Base-by-base conservation (phyloP, 768 basidiomycete species). In the Amanita pseudoporphyria region DNA sequence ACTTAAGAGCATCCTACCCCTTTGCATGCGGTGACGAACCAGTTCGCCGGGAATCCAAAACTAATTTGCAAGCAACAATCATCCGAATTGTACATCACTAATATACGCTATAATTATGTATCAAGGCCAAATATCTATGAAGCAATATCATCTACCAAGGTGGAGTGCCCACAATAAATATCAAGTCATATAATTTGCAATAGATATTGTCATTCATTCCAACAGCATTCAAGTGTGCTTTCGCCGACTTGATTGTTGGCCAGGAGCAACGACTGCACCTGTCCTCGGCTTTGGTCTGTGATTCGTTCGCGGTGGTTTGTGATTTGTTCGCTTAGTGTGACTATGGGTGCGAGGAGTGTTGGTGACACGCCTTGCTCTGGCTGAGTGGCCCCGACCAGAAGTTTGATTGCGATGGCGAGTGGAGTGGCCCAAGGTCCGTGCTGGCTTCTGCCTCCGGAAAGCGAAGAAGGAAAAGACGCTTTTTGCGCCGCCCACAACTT, bases 391-490 rank as follows among this genome's bases (percentile, higher is more conserved):
- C 7, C 31, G n/a, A 48, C 36, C 12, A 14, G 38, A 28, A 32
- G 41, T 16, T 31, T 52, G 51, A 48, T 42, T 49, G 26, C 38
- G 48, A 35, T 42, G 18, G 10, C 51, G 52, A 26, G 28, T 30
- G 36, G 26, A 22, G 22, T 22, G 45, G 13, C 22, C 7, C 16
- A 21, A 35, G 7, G 10, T 19, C 33, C 56, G 49, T 22, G 57
- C 57, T 18, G 55, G 30, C 16, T 51, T 35, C 44, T 55, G 52
- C 47, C 58, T 62, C 42, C 52, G 54, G 33, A 37, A 53, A 24
- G 35, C 44, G 54, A 62, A 57, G 41, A 59, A 49, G 40, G 56
- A 50, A 37, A 62, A 58, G 22, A 62, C 31, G 32, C 57, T 57
- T 49, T 54, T 58, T 36, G 55, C 54, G 26, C 57, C 33, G 45